These are phyloP conservation scores for Trametes sp. DNA, from an alignment of 1,284 basidiomycete genomes.

Conservation along the genomic window DNA sequence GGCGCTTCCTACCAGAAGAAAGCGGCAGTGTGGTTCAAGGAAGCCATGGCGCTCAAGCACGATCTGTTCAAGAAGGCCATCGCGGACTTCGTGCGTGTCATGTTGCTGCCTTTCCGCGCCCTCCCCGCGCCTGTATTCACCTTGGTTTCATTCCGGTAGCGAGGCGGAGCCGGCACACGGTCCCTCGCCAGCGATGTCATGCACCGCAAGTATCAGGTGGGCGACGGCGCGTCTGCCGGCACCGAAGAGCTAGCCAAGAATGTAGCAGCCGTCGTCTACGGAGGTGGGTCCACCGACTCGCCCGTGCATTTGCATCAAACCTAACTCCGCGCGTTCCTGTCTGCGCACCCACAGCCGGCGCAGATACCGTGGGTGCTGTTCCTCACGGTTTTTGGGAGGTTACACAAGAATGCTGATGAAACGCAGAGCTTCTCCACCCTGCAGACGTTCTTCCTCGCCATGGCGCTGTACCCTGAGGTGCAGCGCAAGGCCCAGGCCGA, in stretches of 20 bases:
- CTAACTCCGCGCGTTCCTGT: background rate
- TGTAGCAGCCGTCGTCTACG: conserved; percentile 23
- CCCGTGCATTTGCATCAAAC: background rate
- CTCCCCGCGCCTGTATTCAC: too few species aligned
- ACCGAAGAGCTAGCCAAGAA: conserved; percentile 26
- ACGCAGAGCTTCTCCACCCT: conserved; percentile 28
- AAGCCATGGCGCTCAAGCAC: conserved; percentile 22
- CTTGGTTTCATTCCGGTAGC: conserved; percentile 22
- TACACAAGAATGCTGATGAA: background rate
- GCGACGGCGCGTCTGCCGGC: conserved; percentile 1
- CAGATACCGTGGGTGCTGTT: conserved; percentile 29
- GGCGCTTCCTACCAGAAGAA: conserved; percentile 53
- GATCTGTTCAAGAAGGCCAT: conserved; percentile 24
- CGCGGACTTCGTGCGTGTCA: conserved; percentile 20
- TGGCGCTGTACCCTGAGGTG: conserved; percentile 46
- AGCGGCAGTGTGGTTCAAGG: conserved; percentile 43
- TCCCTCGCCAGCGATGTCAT: conserved; percentile 19
- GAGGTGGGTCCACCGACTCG: conserved; percentile 14
- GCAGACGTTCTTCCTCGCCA: conserved; percentile 44
- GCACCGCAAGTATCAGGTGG: conserved; percentile 15
- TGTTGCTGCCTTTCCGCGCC: too few species aligned
- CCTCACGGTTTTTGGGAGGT: too few species aligned
- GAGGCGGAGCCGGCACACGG: conserved; percentile 12
- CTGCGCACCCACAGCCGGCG: conserved; percentile 26
- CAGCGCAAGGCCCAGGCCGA: conserved; percentile 47